Evolutionary conservation across 768 basidiomycete genomes (phyloP), one percentile per base, ranked within the genome.

Genomic region (Strobilomyces confusus): DNA sequence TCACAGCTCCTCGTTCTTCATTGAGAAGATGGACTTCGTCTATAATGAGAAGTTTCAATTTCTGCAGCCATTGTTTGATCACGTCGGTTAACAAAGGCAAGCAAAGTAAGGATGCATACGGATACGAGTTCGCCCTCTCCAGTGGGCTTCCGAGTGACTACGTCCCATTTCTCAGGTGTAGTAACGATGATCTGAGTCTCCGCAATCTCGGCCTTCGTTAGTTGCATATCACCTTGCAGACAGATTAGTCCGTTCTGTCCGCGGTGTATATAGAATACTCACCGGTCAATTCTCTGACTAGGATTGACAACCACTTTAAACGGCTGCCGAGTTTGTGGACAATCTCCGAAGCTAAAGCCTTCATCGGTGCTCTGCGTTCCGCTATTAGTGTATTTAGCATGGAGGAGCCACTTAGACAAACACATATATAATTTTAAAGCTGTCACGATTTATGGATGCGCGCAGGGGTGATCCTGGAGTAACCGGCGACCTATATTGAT

Each of bases 101-200:
- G 9, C 12, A 12, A 9, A 45, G 29, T 42, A 13, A 34, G 15
- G 33, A 51, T 41, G 68, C 87, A 51, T 57, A 95, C 95, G 47
- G 92, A 87, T 32, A 91, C 91, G n/a, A 98, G 75, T 67, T 98
- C 95, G 13, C 94, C 95, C 73, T 98, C 97, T 9, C 95, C 94
- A 1, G 89, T 93, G 1, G 95, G 93, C 67, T 97, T 98, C 56
- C 97, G 77, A 9, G 97, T 99, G 3, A 99, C 97, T 0, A 99
- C 97, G 60, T 98, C 97, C 97, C 97, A 99, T 69, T 99, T 99
- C 69, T 99, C 97, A 0, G 97, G 97, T 1, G 97, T 99, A 2
- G 97, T 99, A 8, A 99, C 94, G 54, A 99, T 98, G 42, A 99
- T 87, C 65, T 98, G 95, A 11, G 97, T 98, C 69, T 89, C 84